A percentile compares a stretch with the other conserved stretches of the same genome.
These are phyloP conservation scores for Mortierella sp. DNA, from an alignment of 371 early-diverging fungal species.

Conservation along the genomic window DNA sequence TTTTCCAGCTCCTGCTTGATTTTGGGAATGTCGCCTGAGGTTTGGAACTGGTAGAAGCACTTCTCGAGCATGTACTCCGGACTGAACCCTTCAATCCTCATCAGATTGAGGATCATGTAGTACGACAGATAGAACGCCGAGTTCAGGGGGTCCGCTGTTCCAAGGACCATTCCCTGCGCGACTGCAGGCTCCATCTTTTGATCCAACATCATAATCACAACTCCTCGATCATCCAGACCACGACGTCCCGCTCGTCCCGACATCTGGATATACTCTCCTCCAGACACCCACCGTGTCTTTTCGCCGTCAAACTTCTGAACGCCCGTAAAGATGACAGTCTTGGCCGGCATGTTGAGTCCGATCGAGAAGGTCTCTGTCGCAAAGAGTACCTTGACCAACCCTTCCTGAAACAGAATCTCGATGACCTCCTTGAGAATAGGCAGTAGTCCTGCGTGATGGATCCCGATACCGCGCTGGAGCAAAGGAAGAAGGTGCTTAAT, in stretches of 20 bases:
- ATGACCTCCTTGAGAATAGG: slow-evolving; percentile 99
- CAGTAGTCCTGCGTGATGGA: slow-evolving; percentile 99
- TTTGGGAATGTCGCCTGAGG: slow-evolving; percentile 80
- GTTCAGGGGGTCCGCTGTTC: slow-evolving; percentile 88
- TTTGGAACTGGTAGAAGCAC: slow-evolving; percentile 97
- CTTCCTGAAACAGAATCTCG: slow-evolving; percentile 99
- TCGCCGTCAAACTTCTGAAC: slow-evolving; percentile 98
- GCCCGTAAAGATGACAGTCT: slow-evolving; percentile 98
- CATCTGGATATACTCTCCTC: slow-evolving; percentile 99
- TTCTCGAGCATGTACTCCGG: slow-evolving; percentile 95
- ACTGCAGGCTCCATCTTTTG: slow-evolving; percentile 95
- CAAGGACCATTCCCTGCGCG: slow-evolving; percentile 92
- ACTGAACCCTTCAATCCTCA: slow-evolving; percentile 96
- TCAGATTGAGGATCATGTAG: slow-evolving; percentile 98
- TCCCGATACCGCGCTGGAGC: slow-evolving; percentile 97
- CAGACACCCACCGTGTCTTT: slow-evolving; percentile 84
- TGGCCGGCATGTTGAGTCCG: slow-evolving; percentile 99
- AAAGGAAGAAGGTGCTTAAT: slow-evolving; percentile 95
- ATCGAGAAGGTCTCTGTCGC: slow-evolving; percentile 99
- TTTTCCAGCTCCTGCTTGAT: slow-evolving; percentile 65
- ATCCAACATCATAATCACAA: slow-evolving; percentile 97
- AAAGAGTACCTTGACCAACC: slow-evolving; percentile 97
- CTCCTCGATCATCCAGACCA: slow-evolving; percentile 98
- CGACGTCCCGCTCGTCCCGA: slow-evolving; percentile 97
- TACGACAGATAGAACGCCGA: slow-evolving; percentile 98